These are phyloP conservation scores for Kurtzmaniella natalensis DNA, from an alignment of 1,139 yeast species.

Conservation along the genomic window DNA sequence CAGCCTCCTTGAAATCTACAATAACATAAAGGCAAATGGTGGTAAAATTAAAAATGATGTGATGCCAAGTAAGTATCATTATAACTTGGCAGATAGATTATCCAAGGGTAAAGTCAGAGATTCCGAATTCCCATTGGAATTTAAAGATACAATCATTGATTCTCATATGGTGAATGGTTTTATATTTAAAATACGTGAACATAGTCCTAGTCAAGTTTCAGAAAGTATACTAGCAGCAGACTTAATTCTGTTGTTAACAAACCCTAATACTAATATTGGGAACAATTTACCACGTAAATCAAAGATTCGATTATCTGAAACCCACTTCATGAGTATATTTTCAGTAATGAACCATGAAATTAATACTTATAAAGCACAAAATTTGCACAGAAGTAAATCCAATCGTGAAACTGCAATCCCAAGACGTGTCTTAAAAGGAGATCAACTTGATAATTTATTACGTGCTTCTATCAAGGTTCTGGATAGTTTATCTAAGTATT, in stretches of 20 bases:
- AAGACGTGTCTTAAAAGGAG: slow-evolving; percentile 19
- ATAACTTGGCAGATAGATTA: slow-evolving; percentile 7
- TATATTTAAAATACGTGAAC: too few species aligned
- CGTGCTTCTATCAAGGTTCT: slow-evolving; percentile 15
- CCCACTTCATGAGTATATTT: too few species aligned
- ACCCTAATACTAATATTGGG: slow-evolving; percentile 15
- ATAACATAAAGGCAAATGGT: background rate
- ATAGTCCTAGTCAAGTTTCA: slow-evolving; percentile 14
- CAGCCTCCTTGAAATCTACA: slow-evolving; percentile 10
- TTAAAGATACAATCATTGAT: too few species aligned
- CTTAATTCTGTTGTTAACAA: slow-evolving; percentile 19
- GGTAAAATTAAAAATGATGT: slow-evolving; percentile 6
- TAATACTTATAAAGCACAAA: slow-evolving; percentile 29
- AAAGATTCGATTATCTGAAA: too few species aligned
- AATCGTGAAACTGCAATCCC: slow-evolving; percentile 16
- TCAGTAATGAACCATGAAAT: slow-evolving; percentile 31
- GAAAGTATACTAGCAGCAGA: slow-evolving; percentile 21
- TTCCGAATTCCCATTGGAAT: too few species aligned
- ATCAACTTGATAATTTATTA: slow-evolving; percentile 18
- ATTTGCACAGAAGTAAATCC: background rate
- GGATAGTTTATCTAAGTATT: slow-evolving; percentile 20
- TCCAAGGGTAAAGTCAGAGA: too few species aligned
- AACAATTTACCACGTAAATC: too few species aligned
- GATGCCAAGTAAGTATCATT: background rate
- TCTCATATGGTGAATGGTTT: too few species aligned